Base-by-base conservation (phyloP, 371 early-diverging fungal genomes). In the Phascolomyces articulosus region DNA sequence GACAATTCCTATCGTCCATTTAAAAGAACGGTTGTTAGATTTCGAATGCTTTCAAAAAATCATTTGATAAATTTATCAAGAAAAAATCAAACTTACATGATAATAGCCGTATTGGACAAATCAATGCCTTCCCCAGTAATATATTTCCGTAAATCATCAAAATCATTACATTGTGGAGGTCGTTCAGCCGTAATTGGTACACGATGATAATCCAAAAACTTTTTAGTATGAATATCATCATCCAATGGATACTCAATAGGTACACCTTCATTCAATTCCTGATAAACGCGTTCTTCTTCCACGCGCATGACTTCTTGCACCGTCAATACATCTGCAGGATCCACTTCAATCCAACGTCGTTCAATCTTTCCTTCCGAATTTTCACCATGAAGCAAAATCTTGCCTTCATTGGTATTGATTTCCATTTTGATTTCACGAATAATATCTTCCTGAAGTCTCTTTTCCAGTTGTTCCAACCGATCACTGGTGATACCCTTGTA, bases 391-490 rank as follows among this genome's bases (percentile, higher is more conserved):
- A 93, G 57, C 8, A 92, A 68, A 28, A 91, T 80, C n/a, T 78
- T 70, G 15, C 82, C 81, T 10, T 86, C 85, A 26, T 84, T 86
- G 13, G 71, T 80, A 13, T 64, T 20, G 0, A 85, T 69, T 67
- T 93, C 93, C 11, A 72, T 80, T 13, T 64, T 20, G 0, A 85
- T 69, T 67, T 93, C 93, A 24, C 73, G 70, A 3, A 87, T 63
- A 18, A 90, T 83, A 70, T 93, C 93, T 41, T 87, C 83, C 47
- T 87, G 87, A 44, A 93, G 77, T 56, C 85, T 74, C 27, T 73
- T 72, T 65, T 93, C 93, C n/a, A 92, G 75, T 41, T 82, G 73
- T 67, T 92, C 91, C 28, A 93, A 76, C 24, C 90, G 82, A n/a
- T 71, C 57, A 2, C 84, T 67, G 0, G 89, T 86, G 40, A 93